Evolutionary conservation across 176 grass and related monocot species (phyloP), one percentile per base, ranked within the genome.

Genomic region (Aegilops speltoides): DNA sequence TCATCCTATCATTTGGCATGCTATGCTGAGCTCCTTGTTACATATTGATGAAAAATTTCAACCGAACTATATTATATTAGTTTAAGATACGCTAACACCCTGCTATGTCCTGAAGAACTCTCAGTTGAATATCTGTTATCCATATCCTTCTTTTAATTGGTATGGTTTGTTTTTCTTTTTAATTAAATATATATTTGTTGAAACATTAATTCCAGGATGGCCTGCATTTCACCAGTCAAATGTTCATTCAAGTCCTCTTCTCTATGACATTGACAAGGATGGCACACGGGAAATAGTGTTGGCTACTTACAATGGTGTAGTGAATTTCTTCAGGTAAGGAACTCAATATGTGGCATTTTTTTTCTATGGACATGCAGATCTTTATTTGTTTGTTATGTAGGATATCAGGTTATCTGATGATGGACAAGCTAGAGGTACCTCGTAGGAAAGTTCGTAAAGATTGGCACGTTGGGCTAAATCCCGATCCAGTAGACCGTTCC

Each of bases 161-260:
- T 85, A 34, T 76, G 20, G 6, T 77, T 37, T 70, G 13, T 3
- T 89, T 22, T 84, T 75, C 61, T 7, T 59, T 73, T 67, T 67
- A 64, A 82, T 83, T 40, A 40, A 40, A 12, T 43, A 70, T 63
- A 68, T 77, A 62, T 62, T 32, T 73, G 40, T 71, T 77, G 14
- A 41, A 40, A 64, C 23, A 31, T 85, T 83, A 40, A 46, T 77
- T 65, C 67, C 82, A 97, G 92, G 96, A 46, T 96, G 96, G 97
- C 90, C 94, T 85, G 94, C 97, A 29, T 99, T 98, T 93, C 94
- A 99, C 56, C 97, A 96, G 54, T 96, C 94, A 76, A 96, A 95
- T 68, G 90, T 93, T 72, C 97, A 99, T 80, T 90, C 97, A 56
- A 99, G 92, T 81, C 94, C 97, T 65, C 86, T 99, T 70, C 80